These are phyloP conservation scores for Ophiostoma australiae DNA, from an alignment of 2,329 filamentous ascomycete genomes.

Conservation along the genomic window DNA sequence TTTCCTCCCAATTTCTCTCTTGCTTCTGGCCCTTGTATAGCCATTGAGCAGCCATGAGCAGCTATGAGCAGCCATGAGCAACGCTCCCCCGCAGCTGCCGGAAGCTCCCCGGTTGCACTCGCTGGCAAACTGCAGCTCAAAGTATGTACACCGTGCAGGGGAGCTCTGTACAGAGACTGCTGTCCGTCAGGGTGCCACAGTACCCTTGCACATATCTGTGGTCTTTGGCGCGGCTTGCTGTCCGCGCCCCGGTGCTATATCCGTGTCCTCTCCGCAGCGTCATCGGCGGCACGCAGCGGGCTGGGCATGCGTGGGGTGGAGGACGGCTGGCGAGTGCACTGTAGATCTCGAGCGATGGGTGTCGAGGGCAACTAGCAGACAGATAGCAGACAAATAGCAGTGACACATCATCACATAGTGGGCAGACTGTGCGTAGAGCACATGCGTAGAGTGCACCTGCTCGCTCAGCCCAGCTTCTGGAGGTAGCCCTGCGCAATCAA, in stretches of 20 bases:
- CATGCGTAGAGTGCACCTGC: not conserved
- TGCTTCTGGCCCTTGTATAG: not conserved
- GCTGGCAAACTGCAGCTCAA: not conserved
- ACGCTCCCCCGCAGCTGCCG: not conserved
- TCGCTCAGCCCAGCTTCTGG: slow-evolving; percentile 71
- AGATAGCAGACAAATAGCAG: not conserved
- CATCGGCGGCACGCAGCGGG: not conserved
- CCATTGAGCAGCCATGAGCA: too few species aligned
- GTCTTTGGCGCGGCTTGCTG: not conserved
- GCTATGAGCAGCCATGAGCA: too few species aligned
- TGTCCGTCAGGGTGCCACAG: not conserved
- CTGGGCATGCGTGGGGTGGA: not conserved
- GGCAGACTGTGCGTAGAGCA: not conserved
- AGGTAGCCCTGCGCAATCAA: slow-evolving; percentile 92
- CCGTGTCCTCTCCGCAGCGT: not conserved
- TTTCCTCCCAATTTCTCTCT: not conserved
- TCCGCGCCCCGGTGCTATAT: not conserved
- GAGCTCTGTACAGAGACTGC: too few species aligned
- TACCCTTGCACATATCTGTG: too few species aligned
- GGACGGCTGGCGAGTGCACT: not conserved
- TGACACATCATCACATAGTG: not conserved
- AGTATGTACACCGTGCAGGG: too few species aligned
- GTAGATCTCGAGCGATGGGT: not conserved
- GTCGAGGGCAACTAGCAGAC: not conserved
- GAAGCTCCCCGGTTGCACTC: slow-evolving; percentile 2